Evolutionary conservation across 148 eudicot genomes (phyloP).

Genomic region (Vaccinium vitisidaea): DNA sequence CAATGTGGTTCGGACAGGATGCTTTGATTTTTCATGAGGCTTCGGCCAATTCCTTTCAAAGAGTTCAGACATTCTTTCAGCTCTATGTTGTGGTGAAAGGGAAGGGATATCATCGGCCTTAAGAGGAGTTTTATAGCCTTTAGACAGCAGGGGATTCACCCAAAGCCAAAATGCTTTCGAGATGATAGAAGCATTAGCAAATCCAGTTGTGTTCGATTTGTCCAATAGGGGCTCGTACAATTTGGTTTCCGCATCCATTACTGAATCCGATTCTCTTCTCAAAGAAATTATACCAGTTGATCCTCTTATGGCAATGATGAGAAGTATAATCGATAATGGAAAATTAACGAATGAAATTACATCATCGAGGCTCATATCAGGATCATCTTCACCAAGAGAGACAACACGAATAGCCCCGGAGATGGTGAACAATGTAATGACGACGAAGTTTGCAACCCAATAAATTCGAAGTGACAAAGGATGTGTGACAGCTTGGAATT

Average conservation of each 20-base stretch:
- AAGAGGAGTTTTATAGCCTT: conserved; percentile 72
- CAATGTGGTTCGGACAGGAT: conserved; percentile 70
- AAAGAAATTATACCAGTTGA: conserved; percentile 53
- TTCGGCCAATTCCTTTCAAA: conserved; percentile 82
- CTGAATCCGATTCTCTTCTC: conserved; percentile 20
- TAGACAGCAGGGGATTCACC: conserved; percentile 71
- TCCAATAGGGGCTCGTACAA: conserved; percentile 51
- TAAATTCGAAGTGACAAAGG: conserved; percentile 56
- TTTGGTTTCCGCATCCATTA: conserved; percentile 28
- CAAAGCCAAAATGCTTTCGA: conserved; percentile 80
- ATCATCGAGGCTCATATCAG: conserved; percentile 48
- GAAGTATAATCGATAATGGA: conserved; percentile 43
- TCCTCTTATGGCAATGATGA: conserved; percentile 49
- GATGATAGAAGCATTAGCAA: conserved; percentile 59
- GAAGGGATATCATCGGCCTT: conserved; percentile 62
- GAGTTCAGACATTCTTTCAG: conserved; percentile 63
- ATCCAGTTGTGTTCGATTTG: conserved; percentile 47
- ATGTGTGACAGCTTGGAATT: conserved; percentile 49
- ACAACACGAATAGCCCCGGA: conserved; percentile 52
- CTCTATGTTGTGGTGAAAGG: conserved; percentile 71
- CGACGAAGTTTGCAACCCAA: conserved; percentile 50
- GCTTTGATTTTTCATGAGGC: conserved; percentile 59
- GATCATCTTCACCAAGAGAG: conserved; percentile 23
- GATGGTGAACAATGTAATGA: conserved; percentile 42
- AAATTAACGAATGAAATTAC: conserved; percentile 39